Conservation (phyloP, 176 grass and related monocot genomes). For the Aechmea fasciata region DNA sequence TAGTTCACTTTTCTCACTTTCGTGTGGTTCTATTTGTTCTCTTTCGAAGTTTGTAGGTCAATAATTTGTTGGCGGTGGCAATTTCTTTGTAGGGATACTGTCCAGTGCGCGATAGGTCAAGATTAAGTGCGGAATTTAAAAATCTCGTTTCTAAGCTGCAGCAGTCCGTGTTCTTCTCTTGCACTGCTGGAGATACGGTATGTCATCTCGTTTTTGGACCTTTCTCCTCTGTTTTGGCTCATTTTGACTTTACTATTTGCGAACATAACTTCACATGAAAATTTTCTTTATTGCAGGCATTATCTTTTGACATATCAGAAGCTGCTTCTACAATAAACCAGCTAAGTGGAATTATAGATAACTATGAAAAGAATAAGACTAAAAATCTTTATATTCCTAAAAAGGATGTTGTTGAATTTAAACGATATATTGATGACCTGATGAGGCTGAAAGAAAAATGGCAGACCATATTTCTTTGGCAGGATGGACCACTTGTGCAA, state of each 20-base stretch:
- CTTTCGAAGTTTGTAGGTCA: conserved; percentile 1
- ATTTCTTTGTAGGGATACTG: conserved; percentile 62
- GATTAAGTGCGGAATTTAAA: conserved; percentile 62
- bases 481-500: conserved; percentile 91
- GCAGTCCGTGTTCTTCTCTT: conserved; percentile 44
- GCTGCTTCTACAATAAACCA: conserved; percentile 36
- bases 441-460: conserved; percentile 64
- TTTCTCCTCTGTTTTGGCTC: neutral
- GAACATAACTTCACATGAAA: neutral
- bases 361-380: conserved; percentile 32
- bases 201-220: neutral
- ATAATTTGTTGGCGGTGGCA: neutral
- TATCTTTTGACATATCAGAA: conserved; percentile 66
- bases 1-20: conserved; percentile 5
- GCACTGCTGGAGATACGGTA: conserved; percentile 46
- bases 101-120: conserved; percentile 85
- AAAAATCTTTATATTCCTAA: conserved; percentile 30
- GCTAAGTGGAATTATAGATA: conserved; percentile 47
- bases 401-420: conserved; percentile 41
- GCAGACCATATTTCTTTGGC: conserved; percentile 85
- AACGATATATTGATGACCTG: conserved; percentile 50
- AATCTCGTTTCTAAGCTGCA: conserved; percentile 44
- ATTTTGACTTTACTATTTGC: conserved; percentile 4
- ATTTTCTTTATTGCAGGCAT: conserved; percentile 25
- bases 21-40: conserved; percentile 1